A percentile compares a stretch with the other conserved stretches of the same genome.
These are phyloP conservation scores for Vigna angularis DNA, from an alignment of 306 rosid species.

Conservation along the genomic window DNA sequence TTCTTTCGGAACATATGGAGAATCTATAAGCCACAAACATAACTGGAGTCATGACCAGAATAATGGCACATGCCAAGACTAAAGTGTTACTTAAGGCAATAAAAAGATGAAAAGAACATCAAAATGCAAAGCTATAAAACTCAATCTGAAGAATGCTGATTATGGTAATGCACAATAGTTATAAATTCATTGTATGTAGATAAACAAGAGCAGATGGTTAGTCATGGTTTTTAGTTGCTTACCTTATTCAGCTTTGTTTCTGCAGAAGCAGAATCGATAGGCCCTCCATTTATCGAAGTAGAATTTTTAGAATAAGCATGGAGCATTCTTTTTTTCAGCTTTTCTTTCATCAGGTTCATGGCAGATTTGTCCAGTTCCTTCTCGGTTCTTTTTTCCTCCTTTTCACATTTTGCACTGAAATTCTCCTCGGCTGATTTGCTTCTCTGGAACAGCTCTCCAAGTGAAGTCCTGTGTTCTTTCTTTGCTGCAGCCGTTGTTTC, in stretches of 20 bases:
- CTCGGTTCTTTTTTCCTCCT: slow-evolving; percentile 63
- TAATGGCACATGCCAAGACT: neutral
- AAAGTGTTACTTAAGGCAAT: neutral
- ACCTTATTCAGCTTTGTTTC: slow-evolving; percentile 91
- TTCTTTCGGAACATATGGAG: slow-evolving; percentile 84
- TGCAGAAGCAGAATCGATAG: slow-evolving; percentile 70
- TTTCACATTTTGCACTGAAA: slow-evolving; percentile 54
- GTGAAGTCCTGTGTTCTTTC: slow-evolving; percentile 90
- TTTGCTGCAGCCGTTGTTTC: slow-evolving; percentile 68
- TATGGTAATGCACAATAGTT: neutral
- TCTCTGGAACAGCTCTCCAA: slow-evolving; percentile 85
- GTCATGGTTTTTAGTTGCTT: neutral
- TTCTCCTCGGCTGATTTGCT: slow-evolving; percentile 74
- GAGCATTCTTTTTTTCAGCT: slow-evolving; percentile 72
- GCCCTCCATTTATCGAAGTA: slow-evolving; percentile 49
- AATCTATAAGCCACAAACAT: slow-evolving; percentile 64
- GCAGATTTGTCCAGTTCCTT: slow-evolving; percentile 74
- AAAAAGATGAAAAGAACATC: neutral
- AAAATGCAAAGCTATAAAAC: neutral
- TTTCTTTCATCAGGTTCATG: slow-evolving; percentile 72
- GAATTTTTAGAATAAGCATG: slow-evolving; percentile 67
- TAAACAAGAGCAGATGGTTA: slow-evolving; percentile 1
- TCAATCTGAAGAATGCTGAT: neutral
- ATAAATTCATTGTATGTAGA: slow-evolving; percentile 9
- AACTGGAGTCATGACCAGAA: slow-evolving; percentile 30